phyloP scores from a whole-genome alignment of 202 grass and related monocot genomes.

The Digitaria exilis region DNA sequence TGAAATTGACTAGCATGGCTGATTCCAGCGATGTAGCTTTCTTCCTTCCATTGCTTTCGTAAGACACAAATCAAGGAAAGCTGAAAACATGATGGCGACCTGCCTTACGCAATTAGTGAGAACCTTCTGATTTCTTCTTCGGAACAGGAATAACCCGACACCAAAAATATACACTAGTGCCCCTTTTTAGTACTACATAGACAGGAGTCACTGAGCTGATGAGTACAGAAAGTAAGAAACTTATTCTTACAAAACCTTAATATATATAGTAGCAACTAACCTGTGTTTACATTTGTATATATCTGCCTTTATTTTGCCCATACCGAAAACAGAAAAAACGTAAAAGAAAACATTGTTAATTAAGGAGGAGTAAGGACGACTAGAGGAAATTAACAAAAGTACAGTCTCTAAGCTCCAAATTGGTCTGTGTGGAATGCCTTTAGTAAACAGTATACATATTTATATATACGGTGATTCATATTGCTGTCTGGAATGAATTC shows the following conservation, averaged over 20 bases:
- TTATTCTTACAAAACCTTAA: conserved; percentile 39
- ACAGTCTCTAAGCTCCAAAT: conserved; percentile 44
- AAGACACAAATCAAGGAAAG: conserved; percentile 52
- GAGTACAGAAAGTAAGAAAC: conserved; percentile 11
- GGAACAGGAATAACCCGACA: background rate
- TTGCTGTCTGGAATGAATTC: conserved; percentile 2
- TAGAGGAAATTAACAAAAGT: conserved; percentile 47
- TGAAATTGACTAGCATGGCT: conserved; percentile 35
- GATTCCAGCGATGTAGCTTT: conserved; percentile 27
- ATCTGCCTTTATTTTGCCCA: conserved; percentile 36
- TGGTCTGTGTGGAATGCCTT: conserved; percentile 44
- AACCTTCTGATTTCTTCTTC: conserved; percentile 32
- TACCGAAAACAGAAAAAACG: conserved; percentile 18
- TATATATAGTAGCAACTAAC: conserved; percentile 24
- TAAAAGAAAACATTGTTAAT: background rate
- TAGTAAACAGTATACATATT: background rate
- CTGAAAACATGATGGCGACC: conserved; percentile 35
- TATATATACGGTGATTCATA: conserved; percentile 11
- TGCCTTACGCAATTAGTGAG: conserved; percentile 33
- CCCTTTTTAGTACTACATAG: background rate
- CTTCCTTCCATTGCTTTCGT: conserved; percentile 38
- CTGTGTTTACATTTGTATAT: conserved; percentile 38
- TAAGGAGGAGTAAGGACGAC: conserved; percentile 40
- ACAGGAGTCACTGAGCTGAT: background rate
- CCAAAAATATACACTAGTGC: background rate